Conservation (phyloP, 1,284 basidiomycete genomes). For the Rhodofomes roseus region DNA sequence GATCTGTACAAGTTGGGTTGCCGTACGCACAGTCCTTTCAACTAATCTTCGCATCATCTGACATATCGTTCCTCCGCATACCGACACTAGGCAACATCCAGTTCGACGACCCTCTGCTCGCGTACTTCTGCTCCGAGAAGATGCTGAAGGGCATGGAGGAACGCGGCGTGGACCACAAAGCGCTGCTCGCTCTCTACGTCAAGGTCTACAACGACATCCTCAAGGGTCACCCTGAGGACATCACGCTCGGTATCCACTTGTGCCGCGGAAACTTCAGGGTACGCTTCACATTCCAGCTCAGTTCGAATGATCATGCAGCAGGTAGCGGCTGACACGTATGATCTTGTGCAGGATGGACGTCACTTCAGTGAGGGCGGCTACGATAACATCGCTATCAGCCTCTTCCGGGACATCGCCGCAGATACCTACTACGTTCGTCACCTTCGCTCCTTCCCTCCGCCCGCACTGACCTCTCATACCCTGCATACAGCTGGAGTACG, state of each 20-base stretch:
- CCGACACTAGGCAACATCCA: slow-evolving; percentile 64
- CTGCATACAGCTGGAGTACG: slow-evolving; percentile 62
- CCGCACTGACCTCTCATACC: neutral
- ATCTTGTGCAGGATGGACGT: slow-evolving; percentile 41
- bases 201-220: slow-evolving; percentile 68
- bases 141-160: slow-evolving; percentile 64
- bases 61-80: neutral
- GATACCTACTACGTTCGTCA: slow-evolving; percentile 62
- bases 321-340: neutral
- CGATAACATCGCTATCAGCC: slow-evolving; percentile 65
- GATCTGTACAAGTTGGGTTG: slow-evolving; percentile 74
- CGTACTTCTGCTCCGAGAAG: slow-evolving; percentile 60
- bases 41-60: neutral
- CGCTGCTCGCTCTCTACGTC: slow-evolving; percentile 67
- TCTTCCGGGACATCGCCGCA: slow-evolving; percentile 75
- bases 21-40: slow-evolving; percentile 37
- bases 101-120: slow-evolving; percentile 71
- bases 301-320: neutral
- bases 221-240: slow-evolving; percentile 53
- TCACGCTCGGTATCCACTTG: slow-evolving; percentile 70
- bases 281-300: neutral
- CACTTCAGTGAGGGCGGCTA: slow-evolving; percentile 77
- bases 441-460: neutral
- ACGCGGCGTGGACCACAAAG: slow-evolving; percentile 56
- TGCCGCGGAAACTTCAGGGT: slow-evolving; percentile 79